Evolutionary conservation across 2,329 filamentous ascomycete species (phyloP).

Genomic region (Trichoderma simmonsii): DNA sequence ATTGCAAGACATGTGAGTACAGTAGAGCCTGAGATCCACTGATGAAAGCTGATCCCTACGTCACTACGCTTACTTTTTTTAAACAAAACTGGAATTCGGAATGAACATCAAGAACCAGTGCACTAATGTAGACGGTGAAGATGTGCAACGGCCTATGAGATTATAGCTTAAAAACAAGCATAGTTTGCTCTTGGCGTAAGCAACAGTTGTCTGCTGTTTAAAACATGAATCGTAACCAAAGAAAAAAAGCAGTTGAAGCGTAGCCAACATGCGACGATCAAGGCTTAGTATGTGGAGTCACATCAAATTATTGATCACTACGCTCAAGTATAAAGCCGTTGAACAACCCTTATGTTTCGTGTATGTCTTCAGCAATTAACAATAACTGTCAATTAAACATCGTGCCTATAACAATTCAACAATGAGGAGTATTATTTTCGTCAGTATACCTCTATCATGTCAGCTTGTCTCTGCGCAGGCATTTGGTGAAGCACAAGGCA

Average conservation of each 20-base stretch:
- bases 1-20: no score
- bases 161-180: not conserved
- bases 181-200: not conserved
- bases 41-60: not conserved
- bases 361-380: not conserved
- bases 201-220: not conserved
- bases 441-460: not conserved
- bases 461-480: not conserved
- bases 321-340: not conserved
- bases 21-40: not conserved
- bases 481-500: not conserved
- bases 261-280: not conserved
- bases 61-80: not conserved
- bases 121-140: not conserved
- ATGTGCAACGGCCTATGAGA: not conserved
- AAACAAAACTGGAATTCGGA: not conserved
- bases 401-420: not conserved
- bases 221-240: not conserved
- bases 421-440: not conserved
- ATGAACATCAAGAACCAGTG: not conserved
- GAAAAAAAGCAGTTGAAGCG: not conserved
- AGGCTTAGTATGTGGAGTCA: not conserved
- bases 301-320: not conserved
- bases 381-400: not conserved
- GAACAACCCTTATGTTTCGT: not conserved